Base-by-base conservation (phyloP, 805 yeast genomes). In the Saccharomycopsis oosterbeekiorum region DNA sequence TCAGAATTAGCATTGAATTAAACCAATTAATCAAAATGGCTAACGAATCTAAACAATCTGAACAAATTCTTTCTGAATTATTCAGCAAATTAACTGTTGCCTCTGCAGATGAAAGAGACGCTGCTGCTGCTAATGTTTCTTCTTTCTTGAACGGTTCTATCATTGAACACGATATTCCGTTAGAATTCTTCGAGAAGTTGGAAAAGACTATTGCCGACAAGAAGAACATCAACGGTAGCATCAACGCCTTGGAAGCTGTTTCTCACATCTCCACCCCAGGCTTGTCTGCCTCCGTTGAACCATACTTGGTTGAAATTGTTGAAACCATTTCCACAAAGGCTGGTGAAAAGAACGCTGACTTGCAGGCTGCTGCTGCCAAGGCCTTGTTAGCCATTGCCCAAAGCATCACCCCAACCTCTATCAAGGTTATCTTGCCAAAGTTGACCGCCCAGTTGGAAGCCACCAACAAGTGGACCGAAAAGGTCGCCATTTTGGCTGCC, bases 111-210 rank as follows among this genome's bases (percentile, higher is more conserved):
- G 86, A 84, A 74, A 85, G 92, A 76, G 85, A 83, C 65, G 85
- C 83, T 74, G 92, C 96, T 75, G 94, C 97, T 73, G 76, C 87
- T 71, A 89, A 89, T 75, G 89, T 94, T 71, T 84, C 98, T 68
- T 83, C 94, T 66, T 92, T 94, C 83, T 83, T 94, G 78, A 93
- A 93, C 80, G 96, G 97, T 69, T 89, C 93, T 74, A 91, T 92
- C 79, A 92, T 93, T 76, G 99, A 94, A 82, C 98, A 94, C 78
- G 98, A 93, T 79, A 94, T 91, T 68, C 98, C 99, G 72, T 85
- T 79, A 72, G 85, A 83, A 71, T 91, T 93, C 84, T 89, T 93
- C 77, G 77, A 76, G 66, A 83, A 86, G 75, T 84, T 94, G 75
- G 79, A 82, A 74, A 82, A 82, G 71, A 84, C 94, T 69, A 80